These are phyloP conservation scores for Lasiosphaeris hirsuta DNA, from an alignment of 495 filamentous ascomycete genomes.

Conservation along the genomic window DNA sequence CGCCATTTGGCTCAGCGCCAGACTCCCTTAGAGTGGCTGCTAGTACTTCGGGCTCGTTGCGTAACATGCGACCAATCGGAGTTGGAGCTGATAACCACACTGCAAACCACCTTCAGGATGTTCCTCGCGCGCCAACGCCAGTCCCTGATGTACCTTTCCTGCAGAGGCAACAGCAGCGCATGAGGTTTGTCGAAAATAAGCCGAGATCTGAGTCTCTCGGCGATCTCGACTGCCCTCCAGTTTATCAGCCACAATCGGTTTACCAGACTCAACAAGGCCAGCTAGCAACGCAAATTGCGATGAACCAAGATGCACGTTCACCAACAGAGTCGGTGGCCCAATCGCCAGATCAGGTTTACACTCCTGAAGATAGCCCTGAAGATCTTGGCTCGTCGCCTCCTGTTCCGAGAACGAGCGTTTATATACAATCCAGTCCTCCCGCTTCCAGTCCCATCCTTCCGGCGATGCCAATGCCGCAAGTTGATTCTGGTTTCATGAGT, in stretches of 20 bases:
- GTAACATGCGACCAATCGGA: slow-evolving; percentile 75
- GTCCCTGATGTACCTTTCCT: slow-evolving; percentile 47
- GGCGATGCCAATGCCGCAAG: slow-evolving; percentile 50
- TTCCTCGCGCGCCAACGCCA: slow-evolving; percentile 78
- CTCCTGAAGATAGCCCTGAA: slow-evolving; percentile 52
- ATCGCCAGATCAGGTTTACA: slow-evolving; percentile 56
- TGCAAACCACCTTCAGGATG: slow-evolving; percentile 63
- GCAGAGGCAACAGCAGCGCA: slow-evolving; percentile 27
- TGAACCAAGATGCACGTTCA: slow-evolving; percentile 39
- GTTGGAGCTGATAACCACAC: slow-evolving; percentile 47
- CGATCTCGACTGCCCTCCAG: slow-evolving; percentile 14
- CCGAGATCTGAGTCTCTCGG: slow-evolving; percentile 20
- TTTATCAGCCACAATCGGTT: slow-evolving; percentile 11
- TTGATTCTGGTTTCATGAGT: slow-evolving; percentile 82
- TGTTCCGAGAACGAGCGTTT: slow-evolving; percentile 52
- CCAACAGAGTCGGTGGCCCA: slow-evolving; percentile 45
- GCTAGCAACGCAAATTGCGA: slow-evolving; percentile 16
- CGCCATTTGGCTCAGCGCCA: slow-evolving; percentile 64
- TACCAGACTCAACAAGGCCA: slow-evolving; percentile 17
- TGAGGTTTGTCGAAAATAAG: slow-evolving; percentile 14
- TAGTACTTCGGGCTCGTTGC: slow-evolving; percentile 81
- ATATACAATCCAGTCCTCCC: slow-evolving; percentile 47
- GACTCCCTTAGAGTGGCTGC: slow-evolving; percentile 85
- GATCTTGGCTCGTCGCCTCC: slow-evolving; percentile 80
- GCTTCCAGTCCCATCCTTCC: slow-evolving; percentile 76